A percentile compares a stretch with the other conserved stretches of the same genome.
Conservation (phyloP, 2,329 filamentous ascomycete species). For the Talaromyces sp. region DNA sequence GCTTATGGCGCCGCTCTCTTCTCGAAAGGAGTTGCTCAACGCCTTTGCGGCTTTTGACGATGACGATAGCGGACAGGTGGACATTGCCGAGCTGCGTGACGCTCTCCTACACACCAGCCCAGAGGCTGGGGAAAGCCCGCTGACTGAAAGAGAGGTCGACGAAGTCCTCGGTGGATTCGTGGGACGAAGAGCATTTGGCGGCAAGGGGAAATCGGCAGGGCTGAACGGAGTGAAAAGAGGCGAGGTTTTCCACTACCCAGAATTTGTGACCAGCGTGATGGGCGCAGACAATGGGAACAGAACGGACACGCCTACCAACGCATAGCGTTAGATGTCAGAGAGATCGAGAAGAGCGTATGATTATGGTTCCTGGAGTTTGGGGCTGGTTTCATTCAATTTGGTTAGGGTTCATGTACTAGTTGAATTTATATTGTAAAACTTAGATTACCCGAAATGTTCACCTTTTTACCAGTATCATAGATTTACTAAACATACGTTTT, state of each 20-base stretch:
- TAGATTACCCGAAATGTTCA: too few species aligned
- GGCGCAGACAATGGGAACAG: conserved; percentile 30
- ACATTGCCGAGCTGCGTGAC: conserved; percentile 74
- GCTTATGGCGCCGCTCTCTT: conserved; percentile 68
- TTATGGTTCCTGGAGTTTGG: conserved; percentile 2
- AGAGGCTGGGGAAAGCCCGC: conserved; percentile 59
- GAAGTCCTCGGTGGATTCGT: conserved; percentile 83
- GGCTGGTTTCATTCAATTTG: background rate
- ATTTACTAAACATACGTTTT: too few species aligned
- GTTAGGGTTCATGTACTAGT: background rate
- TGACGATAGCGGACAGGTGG: conserved; percentile 89
- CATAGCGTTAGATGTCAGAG: background rate
- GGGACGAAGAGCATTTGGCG: conserved; percentile 75
- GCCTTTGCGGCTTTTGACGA: conserved; percentile 95
- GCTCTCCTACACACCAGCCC: conserved; percentile 77
- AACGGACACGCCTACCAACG: background rate
- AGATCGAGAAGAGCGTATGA: background rate
- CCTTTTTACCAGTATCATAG: too few species aligned
- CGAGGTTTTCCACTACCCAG: conserved; percentile 89
- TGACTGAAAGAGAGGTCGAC: conserved; percentile 73
- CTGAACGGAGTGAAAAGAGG: conserved; percentile 58
- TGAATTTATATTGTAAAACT: background rate
- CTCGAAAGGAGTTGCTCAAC: conserved; percentile 72
- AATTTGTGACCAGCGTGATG: conserved; percentile 72
- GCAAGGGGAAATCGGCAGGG: conserved; percentile 41